Conservation (phyloP, 176 grass and related monocot genomes). For the Musa itinerans region DNA sequence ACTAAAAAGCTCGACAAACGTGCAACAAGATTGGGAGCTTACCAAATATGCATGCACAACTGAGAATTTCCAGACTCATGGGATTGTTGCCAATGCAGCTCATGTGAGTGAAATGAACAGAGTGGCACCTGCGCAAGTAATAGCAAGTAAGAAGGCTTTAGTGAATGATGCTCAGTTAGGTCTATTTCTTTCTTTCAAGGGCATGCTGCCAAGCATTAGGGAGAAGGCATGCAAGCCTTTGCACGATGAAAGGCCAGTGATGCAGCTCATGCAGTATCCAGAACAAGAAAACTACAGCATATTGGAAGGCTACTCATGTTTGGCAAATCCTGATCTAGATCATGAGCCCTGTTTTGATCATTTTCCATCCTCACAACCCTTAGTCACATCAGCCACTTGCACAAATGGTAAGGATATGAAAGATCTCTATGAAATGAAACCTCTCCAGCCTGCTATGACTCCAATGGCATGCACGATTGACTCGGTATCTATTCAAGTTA, state of each 20-base stretch:
- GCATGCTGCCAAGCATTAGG: conserved; percentile 2
- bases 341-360: neutral
- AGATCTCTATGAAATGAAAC: conserved; percentile 12
- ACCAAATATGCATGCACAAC: neutral
- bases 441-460: neutral
- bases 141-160: neutral
- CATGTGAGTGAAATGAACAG: neutral
- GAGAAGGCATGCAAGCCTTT: neutral
- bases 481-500: conserved; percentile 4
- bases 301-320: conserved; percentile 1
- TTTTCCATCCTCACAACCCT: neutral
- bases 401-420: neutral
- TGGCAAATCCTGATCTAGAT: conserved; percentile 2
- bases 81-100: neutral
- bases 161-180: neutral
- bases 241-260: neutral
- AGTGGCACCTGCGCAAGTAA: neutral
- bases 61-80: neutral
- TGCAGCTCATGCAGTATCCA: conserved; percentile 16
- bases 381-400: neutral
- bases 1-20: neutral
- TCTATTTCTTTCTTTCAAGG: conserved; percentile 12
- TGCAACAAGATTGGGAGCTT: neutral
- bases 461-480: conserved; percentile 5
- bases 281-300: neutral